phyloP scores from a whole-genome alignment of 2,329 filamentous ascomycete species.

The Leptographium procerum region DNA sequence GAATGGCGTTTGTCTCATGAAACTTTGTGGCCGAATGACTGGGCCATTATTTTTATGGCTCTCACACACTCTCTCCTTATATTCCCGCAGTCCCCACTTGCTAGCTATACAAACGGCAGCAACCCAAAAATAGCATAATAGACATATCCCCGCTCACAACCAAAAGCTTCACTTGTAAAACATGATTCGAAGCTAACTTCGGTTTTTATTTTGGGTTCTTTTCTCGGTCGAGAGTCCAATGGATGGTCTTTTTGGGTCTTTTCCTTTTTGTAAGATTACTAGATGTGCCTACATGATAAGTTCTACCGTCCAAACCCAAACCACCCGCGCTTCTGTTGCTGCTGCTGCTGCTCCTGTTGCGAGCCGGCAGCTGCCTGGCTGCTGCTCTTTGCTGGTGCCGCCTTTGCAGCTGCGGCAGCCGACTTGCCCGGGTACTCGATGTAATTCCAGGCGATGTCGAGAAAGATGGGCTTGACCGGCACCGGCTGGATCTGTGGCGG shows the following conservation, averaged over 20 bases:
- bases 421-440: conserved; percentile 72
- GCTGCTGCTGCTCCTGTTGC: conserved; percentile 46
- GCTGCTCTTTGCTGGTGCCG: conserved; percentile 15
- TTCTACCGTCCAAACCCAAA: conserved; percentile 55
- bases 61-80: no score
- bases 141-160: conserved; percentile 10
- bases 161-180: no score
- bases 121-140: conserved; percentile 2
- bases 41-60: neutral
- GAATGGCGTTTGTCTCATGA: no score
- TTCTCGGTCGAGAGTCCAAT: no score
- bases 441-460: conserved; percentile 97
- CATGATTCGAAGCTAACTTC: no score
- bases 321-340: conserved; percentile 59
- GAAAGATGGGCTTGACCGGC: conserved; percentile 88
- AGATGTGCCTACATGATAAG: neutral
- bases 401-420: conserved; percentile 10
- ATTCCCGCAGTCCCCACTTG: no score
- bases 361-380: conserved; percentile 20
- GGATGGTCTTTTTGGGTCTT: no score
- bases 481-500: conserved; percentile 74
- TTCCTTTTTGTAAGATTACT: no score
- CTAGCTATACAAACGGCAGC: neutral
- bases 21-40: no score
- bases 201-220: neutral